Percentiles rank a stretch among this genome's conserved stretches.
Evolutionary conservation across 768 basidiomycete genomes (phyloP).

Genomic region (Leucosporidium creatinivorum): DNA sequence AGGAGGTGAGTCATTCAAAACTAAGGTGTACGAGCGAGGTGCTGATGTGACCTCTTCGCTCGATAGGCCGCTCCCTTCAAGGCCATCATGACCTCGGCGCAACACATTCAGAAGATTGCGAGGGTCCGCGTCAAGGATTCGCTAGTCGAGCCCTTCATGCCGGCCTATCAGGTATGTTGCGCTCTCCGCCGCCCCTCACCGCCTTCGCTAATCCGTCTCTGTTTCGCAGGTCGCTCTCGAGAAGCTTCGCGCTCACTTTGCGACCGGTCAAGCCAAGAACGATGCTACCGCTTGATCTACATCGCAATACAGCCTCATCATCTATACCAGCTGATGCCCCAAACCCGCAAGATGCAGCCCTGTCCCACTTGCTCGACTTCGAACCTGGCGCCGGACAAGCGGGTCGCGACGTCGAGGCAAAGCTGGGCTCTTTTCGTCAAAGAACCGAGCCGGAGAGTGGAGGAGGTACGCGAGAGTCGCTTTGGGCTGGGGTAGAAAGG

Average conservation of each 20-base stretch:
- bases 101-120: slow-evolving; percentile 63
- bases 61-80: slow-evolving; percentile 82
- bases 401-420: too few relatives aligned
- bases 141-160: slow-evolving; percentile 53
- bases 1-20: slow-evolving; percentile 51
- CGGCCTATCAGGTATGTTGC: slow-evolving; percentile 60
- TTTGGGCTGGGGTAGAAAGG: too few relatives aligned
- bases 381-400: too few relatives aligned
- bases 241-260: slow-evolving; percentile 10
- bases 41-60: background rate
- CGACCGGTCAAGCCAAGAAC: slow-evolving; percentile 1
- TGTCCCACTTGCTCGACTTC: too few relatives aligned
- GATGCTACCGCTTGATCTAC: too few relatives aligned
- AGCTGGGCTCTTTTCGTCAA: too few relatives aligned
- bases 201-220: background rate
- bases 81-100: slow-evolving; percentile 62
- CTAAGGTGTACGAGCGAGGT: background rate
- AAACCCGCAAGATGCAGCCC: too few relatives aligned
- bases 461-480: too few relatives aligned
- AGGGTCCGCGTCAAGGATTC: slow-evolving; percentile 58
- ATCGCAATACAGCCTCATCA: too few relatives aligned
- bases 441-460: too few relatives aligned
- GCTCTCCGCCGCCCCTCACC: background rate
- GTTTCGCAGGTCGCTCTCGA: slow-evolving; percentile 19
- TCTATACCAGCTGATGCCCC: too few relatives aligned